Base-by-base conservation (phyloP, 140 eudicot genomes). In the Oenanthe javanica region DNA sequence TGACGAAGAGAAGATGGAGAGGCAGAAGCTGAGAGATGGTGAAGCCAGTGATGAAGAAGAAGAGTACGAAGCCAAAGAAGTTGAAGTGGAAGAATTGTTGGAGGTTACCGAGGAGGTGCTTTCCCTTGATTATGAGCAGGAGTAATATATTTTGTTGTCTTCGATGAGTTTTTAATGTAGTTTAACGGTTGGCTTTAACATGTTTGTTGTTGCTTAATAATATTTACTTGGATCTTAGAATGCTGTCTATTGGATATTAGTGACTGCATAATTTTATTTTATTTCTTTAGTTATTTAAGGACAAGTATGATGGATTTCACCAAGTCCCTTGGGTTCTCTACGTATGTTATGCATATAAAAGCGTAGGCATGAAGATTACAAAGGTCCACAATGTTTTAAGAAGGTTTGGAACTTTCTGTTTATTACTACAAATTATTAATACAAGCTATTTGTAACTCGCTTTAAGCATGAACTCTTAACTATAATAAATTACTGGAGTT, bases 1-100 rank as follows among this genome's bases (percentile, higher is more conserved):
- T 3, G 88, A 86, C n/a, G 89, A 88, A 72, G 93, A 89, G 75
- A 92, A 87, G 52, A 14, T 84, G 82, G 86, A 67, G 72, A 85
- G 97, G 51, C 87, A 83, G 55, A 76, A 55, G 82, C 86, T 92
- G 2, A 87, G 94, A 40, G 94, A 92, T 81, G 97, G 92, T 21
- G 97, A 92, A 79, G 92, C 78, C 27, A 89, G 94, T 72, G 97
- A 92, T 15, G 94, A 88, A 59, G 97, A 92, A 73, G 94, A 92
- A 64, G 97, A 84, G 75, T 84, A 84, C 14, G 84, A 84, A 75
- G 82, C 87, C n/a, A 80, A 91, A 72, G 91, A 91, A 79, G 94
- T 91, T 1, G 97, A 91, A 66, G 82, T 87, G 0, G 97, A 89
- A 63, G 97, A 91, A 76, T 4, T 89, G 15, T 21, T 91, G 71